A percentile compares a stretch with the other conserved stretches of the same genome.
Evolutionary conservation across 2,329 filamentous ascomycete species (phyloP).

Genomic region (Pseudogymnoascus pannorum): DNA sequence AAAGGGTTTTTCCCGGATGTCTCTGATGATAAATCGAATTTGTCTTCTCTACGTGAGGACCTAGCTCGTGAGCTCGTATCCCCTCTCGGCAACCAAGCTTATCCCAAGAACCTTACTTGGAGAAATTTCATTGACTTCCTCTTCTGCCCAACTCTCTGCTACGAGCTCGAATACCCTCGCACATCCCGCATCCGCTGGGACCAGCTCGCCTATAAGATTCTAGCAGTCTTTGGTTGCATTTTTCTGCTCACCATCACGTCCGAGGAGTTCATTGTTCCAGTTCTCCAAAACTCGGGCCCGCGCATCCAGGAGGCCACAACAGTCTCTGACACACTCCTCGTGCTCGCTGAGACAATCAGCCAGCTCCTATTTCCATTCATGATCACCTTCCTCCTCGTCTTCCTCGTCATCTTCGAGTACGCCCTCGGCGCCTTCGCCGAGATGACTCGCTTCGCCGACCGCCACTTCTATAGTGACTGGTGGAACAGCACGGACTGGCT

Average conservation of each 20-base stretch:
- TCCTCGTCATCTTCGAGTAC: slow-evolving; percentile 98
- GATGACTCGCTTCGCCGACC: slow-evolving; percentile 85
- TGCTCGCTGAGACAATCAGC: slow-evolving; percentile 83
- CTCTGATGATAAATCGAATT: slow-evolving; percentile 36
- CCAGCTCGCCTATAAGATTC: slow-evolving; percentile 73
- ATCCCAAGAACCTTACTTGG: slow-evolving; percentile 79
- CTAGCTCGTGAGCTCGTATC: slow-evolving; percentile 88
- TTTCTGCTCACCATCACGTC: slow-evolving; percentile 86
- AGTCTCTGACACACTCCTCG: slow-evolving; percentile 60
- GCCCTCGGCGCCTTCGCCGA: slow-evolving; percentile 90
- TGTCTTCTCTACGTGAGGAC: slow-evolving; percentile 71
- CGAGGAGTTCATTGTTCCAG: slow-evolving; percentile 92
- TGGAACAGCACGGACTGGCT: slow-evolving; percentile 83
- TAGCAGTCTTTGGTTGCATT: slow-evolving; percentile 92
- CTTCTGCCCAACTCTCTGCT: slow-evolving; percentile 91
- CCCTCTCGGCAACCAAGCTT: slow-evolving; percentile 81
- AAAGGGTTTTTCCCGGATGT: slow-evolving; percentile 20
- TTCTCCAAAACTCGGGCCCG: slow-evolving; percentile 62
- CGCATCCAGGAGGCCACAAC: slow-evolving; percentile 41
- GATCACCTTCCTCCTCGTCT: slow-evolving; percentile 89
- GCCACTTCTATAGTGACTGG: slow-evolving; percentile 82
- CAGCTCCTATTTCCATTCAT: slow-evolving; percentile 95
- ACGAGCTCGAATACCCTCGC: slow-evolving; percentile 93
- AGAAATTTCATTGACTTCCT: slow-evolving; percentile 80
- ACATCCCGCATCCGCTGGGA: slow-evolving; percentile 67